Base-by-base conservation (phyloP, 2,329 filamentous ascomycete genomes). In the Ceratocystis eucalypticola region DNA sequence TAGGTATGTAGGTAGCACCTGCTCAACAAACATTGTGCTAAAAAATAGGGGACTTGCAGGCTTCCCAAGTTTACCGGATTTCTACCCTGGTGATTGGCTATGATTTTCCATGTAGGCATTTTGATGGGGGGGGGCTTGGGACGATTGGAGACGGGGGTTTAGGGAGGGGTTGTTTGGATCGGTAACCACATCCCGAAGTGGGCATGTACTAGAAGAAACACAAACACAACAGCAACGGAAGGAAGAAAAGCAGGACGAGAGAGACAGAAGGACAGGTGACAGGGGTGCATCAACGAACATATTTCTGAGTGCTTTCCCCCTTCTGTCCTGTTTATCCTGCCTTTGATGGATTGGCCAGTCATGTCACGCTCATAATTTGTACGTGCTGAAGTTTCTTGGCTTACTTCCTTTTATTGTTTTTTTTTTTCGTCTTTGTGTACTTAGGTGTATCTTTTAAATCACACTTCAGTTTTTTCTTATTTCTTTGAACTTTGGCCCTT, bases 171-270 rank as follows among this genome's bases (percentile, higher is more conserved):
- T 33, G 48, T 28, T 57, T 33, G 53, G 15, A 25, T 57, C 28
- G 22, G 53, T 57, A 57, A 15, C 53, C n/a, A 28, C 53, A 17
- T 33, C 53, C 53, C 25, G 28, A 57, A 57, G 53, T n/a, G 30
- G 37, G 22, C 3, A 33, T 30, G 53, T 28, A 33, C 53, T 28
- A n/a, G 53, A 33, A 33, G 12, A 57, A 57, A 57, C 53, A 33
- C 25, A 30, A 57, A 57, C 53, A 55, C 50, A 57, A n/a, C 25
- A 57, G 53, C 53, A 57, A 33, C 28, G 53, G 53, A 57, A 57
- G 53, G 53, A 57, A 57, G 53, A 57, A 25, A 20, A n/a, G 37
- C 37, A 12, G 17, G 28, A 57, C 53, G n/a, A 33, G 53, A 30
- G n/a, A 33, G 53, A 33, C 53, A 57, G 53, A 28, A 2, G 17